These are phyloP conservation scores for Streptanthus diversifolius DNA, from an alignment of 345 rosid genomes.

Conservation along the genomic window DNA sequence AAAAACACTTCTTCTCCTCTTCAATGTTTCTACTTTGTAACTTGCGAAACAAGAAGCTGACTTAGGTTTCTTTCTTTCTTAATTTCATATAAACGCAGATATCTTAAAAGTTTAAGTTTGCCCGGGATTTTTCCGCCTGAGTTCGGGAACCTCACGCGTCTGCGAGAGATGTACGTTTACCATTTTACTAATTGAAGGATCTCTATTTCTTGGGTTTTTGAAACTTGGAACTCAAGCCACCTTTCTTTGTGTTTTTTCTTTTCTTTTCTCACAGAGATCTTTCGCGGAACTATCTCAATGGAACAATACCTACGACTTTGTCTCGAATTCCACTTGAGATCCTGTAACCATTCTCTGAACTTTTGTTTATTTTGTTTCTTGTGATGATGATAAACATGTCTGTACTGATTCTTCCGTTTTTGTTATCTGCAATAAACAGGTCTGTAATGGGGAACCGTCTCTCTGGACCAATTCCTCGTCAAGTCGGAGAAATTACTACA, in stretches of 20 bases:
- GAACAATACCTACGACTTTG: constrained; percentile 60
- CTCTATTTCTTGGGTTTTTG: background rate
- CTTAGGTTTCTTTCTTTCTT: background rate
- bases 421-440: constrained; percentile 35
- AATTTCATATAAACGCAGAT: constrained; percentile 34
- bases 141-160: constrained; percentile 52
- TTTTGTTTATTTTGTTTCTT: background rate
- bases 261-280: constrained; percentile 55
- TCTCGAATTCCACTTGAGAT: constrained; percentile 45
- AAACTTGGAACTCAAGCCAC: constrained; percentile 16
- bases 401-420: background rate
- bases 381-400: background rate
- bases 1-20: background rate
- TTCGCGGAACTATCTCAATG: constrained; percentile 61
- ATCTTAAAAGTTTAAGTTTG: constrained; percentile 51
- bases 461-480: constrained; percentile 55
- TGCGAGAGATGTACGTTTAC: constrained; percentile 55
- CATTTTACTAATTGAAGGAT: background rate
- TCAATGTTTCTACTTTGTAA: background rate
- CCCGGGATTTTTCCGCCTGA: constrained; percentile 66
- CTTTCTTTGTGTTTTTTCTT: background rate
- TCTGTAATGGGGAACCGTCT: constrained; percentile 61
- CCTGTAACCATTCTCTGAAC: constrained; percentile 44
- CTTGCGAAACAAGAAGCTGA: background rate
- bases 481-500: constrained; percentile 54